Conservation (phyloP, 768 basidiomycete genomes). For the Phaeotremella fagi region DNA sequence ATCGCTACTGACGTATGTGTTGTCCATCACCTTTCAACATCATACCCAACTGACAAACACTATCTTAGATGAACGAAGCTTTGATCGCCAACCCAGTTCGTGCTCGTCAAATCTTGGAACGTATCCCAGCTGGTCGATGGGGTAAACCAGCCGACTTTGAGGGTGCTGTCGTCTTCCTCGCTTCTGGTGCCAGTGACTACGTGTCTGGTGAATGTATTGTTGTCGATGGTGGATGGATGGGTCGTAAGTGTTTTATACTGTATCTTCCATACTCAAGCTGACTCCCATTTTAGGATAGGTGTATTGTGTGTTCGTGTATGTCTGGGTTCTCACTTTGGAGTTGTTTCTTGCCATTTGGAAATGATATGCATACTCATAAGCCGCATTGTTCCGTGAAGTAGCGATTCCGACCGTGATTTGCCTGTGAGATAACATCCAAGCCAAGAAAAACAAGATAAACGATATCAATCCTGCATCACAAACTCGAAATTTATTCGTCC, state of each 20-base stretch:
- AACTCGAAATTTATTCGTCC: no score
- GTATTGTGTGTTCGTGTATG: neutral
- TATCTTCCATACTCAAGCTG: neutral
- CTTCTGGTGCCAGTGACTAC: constrained; percentile 65
- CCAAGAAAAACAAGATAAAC: no score
- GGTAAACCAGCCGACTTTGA: constrained; percentile 68
- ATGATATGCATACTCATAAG: no score
- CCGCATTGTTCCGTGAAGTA: no score
- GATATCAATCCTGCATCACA: no score
- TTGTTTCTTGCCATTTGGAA: neutral
- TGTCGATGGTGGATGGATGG: constrained; percentile 65
- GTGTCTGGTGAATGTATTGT: constrained; percentile 67
- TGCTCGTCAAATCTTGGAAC: constrained; percentile 65
- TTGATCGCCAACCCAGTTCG: constrained; percentile 63
- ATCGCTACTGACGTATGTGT: constrained; percentile 81
- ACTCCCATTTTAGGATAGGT: neutral
- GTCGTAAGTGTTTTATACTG: constrained; percentile 16
- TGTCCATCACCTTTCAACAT: neutral
- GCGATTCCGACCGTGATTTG: no score
- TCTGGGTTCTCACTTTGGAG: neutral
- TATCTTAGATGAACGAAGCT: constrained; percentile 58
- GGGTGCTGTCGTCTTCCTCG: constrained; percentile 67
- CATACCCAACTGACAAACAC: neutral
- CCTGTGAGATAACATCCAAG: no score
- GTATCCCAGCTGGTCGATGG: constrained; percentile 70